Percentiles rank a stretch among this genome's conserved stretches.
These are phyloP conservation scores for Pythium chondricola DNA, from an alignment of 352 stramenopile species.

Conservation along the genomic window DNA sequence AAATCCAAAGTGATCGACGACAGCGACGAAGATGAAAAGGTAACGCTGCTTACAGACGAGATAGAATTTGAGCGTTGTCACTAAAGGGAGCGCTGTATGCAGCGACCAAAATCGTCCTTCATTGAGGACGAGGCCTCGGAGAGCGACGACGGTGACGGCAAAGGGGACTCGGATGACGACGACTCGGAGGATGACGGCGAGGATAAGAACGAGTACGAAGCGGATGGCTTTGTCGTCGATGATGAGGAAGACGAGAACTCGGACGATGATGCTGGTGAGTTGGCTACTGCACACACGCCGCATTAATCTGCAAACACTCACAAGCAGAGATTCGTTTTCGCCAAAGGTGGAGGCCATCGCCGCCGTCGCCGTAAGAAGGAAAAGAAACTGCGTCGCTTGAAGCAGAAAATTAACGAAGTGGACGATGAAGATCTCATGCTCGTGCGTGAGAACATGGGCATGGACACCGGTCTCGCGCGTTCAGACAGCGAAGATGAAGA, in stretches of 20 bases:
- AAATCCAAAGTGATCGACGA: constrained; percentile 44
- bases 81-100: neutral
- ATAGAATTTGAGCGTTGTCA: neutral
- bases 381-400: constrained; percentile 82
- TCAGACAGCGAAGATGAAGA: constrained; percentile 78
- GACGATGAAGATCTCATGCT: constrained; percentile 86
- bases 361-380: constrained; percentile 80
- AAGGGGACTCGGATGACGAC: constrained; percentile 55
- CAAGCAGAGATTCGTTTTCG: no score
- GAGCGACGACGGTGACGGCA: constrained; percentile 65
- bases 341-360: constrained; percentile 52
- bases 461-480: constrained; percentile 65
- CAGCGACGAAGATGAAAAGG: constrained; percentile 63
- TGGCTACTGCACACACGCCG: no score
- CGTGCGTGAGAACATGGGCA: constrained; percentile 86
- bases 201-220: constrained; percentile 87
- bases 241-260: constrained; percentile 74
- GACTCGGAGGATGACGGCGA: constrained; percentile 81
- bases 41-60: constrained; percentile 11
- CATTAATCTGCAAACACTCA: no score
- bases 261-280: constrained; percentile 62
- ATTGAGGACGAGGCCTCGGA: constrained; percentile 88
- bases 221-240: constrained; percentile 85
- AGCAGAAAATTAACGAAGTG: constrained; percentile 85
- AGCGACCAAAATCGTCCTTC: constrained; percentile 78